Base-by-base conservation (phyloP, 306 rosid genomes). In the Malus sieversii region DNA sequence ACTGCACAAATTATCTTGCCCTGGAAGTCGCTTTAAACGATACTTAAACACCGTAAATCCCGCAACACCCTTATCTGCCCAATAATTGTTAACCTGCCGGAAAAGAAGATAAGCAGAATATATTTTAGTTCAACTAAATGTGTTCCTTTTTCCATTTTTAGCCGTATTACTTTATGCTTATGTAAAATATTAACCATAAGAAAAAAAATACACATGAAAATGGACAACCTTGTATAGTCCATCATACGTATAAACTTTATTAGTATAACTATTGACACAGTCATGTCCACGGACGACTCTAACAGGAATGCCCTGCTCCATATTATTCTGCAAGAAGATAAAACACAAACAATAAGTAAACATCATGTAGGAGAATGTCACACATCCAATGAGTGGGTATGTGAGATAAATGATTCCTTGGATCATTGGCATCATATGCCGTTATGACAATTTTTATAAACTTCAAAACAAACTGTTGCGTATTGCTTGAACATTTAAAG, bases 251-350 rank as follows among this genome's bases (percentile, higher is more conserved):
- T 84, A 81, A 13, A 81, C 78, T 59, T 75, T 84, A 16, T 4
- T 44, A 15, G 79, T 64, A 72, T 78, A 78, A 70, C 85, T 81
- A 40, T 38, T 78, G 16, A 25, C 53, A 46, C 85, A 81, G 22
- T 46, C 59, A 62, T 81, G 83, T 38, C 88, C 85, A 55, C 88
- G 83, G 53, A 84, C 55, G 15, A 84, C 85, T 75, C 83, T 81
- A 30, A 84, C 78, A 6, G 83, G 81, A 42, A 80, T 7, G 25
- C 59, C 44, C 45, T 84, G 85, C 72, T 71, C 75, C 81, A 84
- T 75, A 60, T 72, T 81, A 79, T 75, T 84, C 88, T 84, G 81
- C 75, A 78, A 53, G 44, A 79, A 71, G 30, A 66, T 4, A 46
- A 1, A 48, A 61, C 8, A 29, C 60, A 9, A 8, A 6, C 42